Base-by-base conservation (phyloP, 1,139 yeast genomes). In the Lodderomyces elongisporus region DNA sequence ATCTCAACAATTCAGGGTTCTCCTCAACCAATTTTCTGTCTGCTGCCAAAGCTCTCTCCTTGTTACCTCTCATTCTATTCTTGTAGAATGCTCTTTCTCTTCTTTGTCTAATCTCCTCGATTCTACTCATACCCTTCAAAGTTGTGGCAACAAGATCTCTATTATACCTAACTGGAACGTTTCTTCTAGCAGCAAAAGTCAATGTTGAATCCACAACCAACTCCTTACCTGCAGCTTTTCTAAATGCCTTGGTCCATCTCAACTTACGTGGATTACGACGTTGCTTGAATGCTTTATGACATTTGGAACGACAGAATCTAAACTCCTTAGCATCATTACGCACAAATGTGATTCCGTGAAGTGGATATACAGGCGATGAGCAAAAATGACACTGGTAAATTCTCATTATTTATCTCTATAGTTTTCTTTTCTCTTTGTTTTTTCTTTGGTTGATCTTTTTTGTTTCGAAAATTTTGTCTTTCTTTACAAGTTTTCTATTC, bases 201-300 rank as follows among this genome's bases (percentile, higher is more conserved):
- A 91, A 75, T 5, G 98, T 89, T 10, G 96, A 84, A 57, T 91
- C 99, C 40, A 91, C 97, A 31, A 94, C 96, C 72, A 91, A 77
- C 60, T 91, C 99, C 62, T 91, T 91, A 52, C 99, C 99, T 33
- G 97, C 97, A 41, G 97, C 95, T 63, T 91, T 91, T 69, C 99
- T 81, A 76, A 93, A 91, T 1, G 98, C 97, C 64, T 93, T 91
- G 40, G 98, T 91, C 98, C 98, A 91, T 66, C 77, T 83, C 62
- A 89, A 80, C 66, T 91, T 91, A 69, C 99, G 83, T 50, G 99
- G 99, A 69, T 91, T 91, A 66, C 99, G 83, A 73, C 96, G 89
- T 71, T 88, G 94, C 63, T 91, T 91, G 79, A 91, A 91, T 39
- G 91, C 84, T 59, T 88, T 87, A 67, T 91, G 98, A 67, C 99